Base-by-base conservation (phyloP, 805 yeast species). In the Sugiyamaella qingdaonensis region DNA sequence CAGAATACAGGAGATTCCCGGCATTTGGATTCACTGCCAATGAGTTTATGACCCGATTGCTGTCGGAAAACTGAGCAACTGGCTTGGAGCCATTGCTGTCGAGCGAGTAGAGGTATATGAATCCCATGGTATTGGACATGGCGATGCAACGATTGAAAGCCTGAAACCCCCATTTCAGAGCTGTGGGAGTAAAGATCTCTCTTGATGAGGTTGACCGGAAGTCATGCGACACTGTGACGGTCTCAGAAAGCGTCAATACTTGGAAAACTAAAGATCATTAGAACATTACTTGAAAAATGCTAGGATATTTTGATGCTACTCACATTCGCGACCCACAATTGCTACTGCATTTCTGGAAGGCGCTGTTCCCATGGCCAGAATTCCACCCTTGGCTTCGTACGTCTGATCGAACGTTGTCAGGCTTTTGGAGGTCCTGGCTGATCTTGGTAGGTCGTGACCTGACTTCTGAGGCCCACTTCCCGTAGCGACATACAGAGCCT, bases 21-120 rank as follows among this genome's bases (percentile, higher is more conserved):
- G 78, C 72, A n/a, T 71, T 71, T 0, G 91, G 88, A 56, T 82
- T 83, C 84, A 90, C 86, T 52, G 82, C 77, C 44, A 86, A 77
- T 18, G 82, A 70, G 53, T 81, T 67, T 11, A 84, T 75, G 50
- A 77, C 77, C 0, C 84, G 76, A 49, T 69, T 62, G 10, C 77
- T 78, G 55, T 78, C 69, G 18, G 54, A 32, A 45, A 66, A 45
- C 49, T 58, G 57, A 14, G 43, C 18, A 14, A 54, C 41, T 27
- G 54, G 49, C 35, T 49, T 10, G 4, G 47, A 18, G 33, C 27
- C 9, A 14, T 27, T 36, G 45, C 45, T 35, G 9, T 67, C 65
- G 18, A 61, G 54, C 36, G 62, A 56, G 58, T 70, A 69, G 32
- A 71, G 48, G 18, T 64, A 57, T 7, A 71, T 62, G 16, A 59